Percentiles rank a stretch among this genome's conserved stretches.
Evolutionary conservation across 148 eudicot genomes (phyloP).

Genomic region (Polygonum maritimum): DNA sequence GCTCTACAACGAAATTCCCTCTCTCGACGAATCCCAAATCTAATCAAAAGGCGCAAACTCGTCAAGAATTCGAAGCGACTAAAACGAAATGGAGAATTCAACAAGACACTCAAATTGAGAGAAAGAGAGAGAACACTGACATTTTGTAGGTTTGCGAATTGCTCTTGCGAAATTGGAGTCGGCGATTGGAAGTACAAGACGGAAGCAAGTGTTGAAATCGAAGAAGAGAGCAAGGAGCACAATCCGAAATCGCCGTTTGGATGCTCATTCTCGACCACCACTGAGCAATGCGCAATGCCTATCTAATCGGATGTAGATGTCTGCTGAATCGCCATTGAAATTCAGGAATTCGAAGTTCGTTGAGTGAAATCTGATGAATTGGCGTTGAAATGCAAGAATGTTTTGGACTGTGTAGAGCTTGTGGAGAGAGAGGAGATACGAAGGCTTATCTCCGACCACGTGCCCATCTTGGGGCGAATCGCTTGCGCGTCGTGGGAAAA

Average conservation of each 20-base stretch:
- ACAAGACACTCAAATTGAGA: not conserved
- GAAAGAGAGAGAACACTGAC: conserved; percentile 13
- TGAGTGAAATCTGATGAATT: not conserved
- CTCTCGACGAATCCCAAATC: conserved; percentile 29
- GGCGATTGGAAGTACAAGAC: conserved; percentile 13
- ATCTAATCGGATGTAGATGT: not conserved
- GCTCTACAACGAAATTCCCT: conserved; percentile 46
- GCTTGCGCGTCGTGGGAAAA: not conserved
- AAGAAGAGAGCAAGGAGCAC: conserved; percentile 31
- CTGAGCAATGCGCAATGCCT: conserved; percentile 3
- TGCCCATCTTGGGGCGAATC: not conserved
- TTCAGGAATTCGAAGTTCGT: not conserved
- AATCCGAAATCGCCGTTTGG: conserved; percentile 26
- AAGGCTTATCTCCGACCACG: conserved; percentile 3
- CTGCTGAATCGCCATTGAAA: not conserved
- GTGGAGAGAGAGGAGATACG: not conserved
- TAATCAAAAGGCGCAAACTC: conserved; percentile 11
- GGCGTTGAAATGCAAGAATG: not conserved
- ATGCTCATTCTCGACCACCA: conserved; percentile 34
- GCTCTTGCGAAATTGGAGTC: conserved; percentile 17
- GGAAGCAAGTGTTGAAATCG: conserved; percentile 26
- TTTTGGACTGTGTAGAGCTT: not conserved
- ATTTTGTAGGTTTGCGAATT: conserved; percentile 10
- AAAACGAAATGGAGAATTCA: not conserved
- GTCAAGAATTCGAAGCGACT: not conserved